Evolutionary conservation across 2,329 filamentous ascomycete genomes (phyloP).

Genomic region (Clonostachys rhizophaga): DNA sequence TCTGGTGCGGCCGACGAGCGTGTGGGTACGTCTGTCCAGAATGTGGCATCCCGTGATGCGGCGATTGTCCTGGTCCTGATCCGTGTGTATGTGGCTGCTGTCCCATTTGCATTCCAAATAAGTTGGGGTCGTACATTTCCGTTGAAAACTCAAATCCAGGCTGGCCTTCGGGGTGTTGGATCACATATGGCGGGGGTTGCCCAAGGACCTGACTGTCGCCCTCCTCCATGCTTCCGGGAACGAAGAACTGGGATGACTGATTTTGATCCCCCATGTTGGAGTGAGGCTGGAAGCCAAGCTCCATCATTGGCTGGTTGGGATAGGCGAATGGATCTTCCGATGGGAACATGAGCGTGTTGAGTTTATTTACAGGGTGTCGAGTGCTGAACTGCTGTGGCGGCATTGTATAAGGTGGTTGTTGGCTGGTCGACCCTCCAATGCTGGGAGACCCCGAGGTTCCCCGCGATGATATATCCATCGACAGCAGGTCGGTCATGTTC

Average conservation of each 20-base stretch:
- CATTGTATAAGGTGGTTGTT: conserved; percentile 28
- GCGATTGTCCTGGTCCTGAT: conserved; percentile 17
- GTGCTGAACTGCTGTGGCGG: conserved; percentile 21
- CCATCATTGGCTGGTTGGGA: conserved; percentile 69
- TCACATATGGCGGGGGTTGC: conserved; percentile 66
- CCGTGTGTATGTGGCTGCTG: conserved; percentile 7
- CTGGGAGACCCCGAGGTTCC: conserved; percentile 37
- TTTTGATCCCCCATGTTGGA: conserved; percentile 22
- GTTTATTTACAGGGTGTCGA: conserved; percentile 55
- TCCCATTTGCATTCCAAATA: conserved; percentile 32
- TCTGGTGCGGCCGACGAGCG: conserved; percentile 3
- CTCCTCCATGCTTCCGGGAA: conserved; percentile 53
- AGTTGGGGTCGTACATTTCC: conserved; percentile 37
- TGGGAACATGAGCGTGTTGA: conserved; percentile 77
- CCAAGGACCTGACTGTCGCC: conserved; percentile 71
- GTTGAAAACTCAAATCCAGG: conserved; percentile 33
- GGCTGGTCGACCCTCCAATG: conserved; percentile 24
- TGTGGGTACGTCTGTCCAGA: neutral
- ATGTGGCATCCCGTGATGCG: conserved; percentile 1
- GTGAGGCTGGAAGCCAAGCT: conserved; percentile 36
- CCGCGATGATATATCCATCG: conserved; percentile 37
- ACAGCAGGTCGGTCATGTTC: conserved; percentile 37
- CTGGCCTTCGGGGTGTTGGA: conserved; percentile 41
- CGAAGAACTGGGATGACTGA: conserved; percentile 40
- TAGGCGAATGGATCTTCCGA: conserved; percentile 76